Evolutionary conservation across 345 rosid genomes (phyloP), one percentile per base, ranked within the genome.

Genomic region (Heritiera littoralis): DNA sequence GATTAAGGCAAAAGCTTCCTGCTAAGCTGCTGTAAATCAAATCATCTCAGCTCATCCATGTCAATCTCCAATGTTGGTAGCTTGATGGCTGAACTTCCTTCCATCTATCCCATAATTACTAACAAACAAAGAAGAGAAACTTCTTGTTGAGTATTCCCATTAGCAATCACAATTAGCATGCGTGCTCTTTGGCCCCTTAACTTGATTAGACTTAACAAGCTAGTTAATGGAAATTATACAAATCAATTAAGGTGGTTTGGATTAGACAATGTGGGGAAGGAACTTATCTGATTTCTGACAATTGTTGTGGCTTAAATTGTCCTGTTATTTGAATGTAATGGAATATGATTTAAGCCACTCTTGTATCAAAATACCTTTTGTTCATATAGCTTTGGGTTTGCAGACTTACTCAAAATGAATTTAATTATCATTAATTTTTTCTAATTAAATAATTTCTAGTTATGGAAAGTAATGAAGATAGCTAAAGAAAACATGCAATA

Each of bases 191-290:
- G 54, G 35, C 18, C 40, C 56, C 56, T 48, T 46, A 48, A 23
- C 56, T 30, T 72, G 48, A 72, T 72, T 72, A 72, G 48, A 72
- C 63, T 32, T 11, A 15, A 73, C 30, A 11, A 10, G 63, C 43
- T 55, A 38, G 46, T 73, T 28, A 4, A 55, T 41, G 60, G 43
- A 11, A 40, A 40, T n/a, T 41, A 11, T 54, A 64, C 30, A 18
- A n/a, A 55, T 40, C 48, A 40, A 38, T 55, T n/a, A 10, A 10
- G 76, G 46, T 17, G 17, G 28, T 54, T 72, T 54, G 48, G 63
- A 72, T 72, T 72, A 54, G 76, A 72, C 63, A 32, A 72, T 54
- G 76, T 72, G 35, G 76, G 63, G 48, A 45, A 54, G n/a, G 23
- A 14, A 32, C 75, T 71, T 70, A 28, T 48, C 8, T 41, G 55